A percentile compares a stretch with the other conserved stretches of the same genome.
Conservation (phyloP, 306 rosid genomes). For the Lupinus albus region DNA sequence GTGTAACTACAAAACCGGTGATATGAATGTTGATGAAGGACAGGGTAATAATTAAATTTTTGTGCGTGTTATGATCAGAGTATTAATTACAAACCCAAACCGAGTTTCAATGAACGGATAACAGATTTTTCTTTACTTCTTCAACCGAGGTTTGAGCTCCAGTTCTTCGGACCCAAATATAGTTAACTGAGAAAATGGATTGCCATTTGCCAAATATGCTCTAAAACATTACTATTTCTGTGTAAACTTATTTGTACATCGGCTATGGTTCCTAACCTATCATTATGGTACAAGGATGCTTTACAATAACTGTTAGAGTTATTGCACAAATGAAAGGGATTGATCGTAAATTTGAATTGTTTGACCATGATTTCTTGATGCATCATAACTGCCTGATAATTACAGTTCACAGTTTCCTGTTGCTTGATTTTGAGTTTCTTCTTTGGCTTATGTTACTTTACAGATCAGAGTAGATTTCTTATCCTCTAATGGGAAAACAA, state of each 20-base stretch:
- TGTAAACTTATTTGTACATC: conserved; percentile 23
- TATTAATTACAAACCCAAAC: too few relatives aligned
- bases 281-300: background rate
- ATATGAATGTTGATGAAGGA: too few relatives aligned
- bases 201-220: too few relatives aligned
- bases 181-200: too few relatives aligned
- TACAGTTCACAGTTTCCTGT: conserved; percentile 18
- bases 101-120: too few relatives aligned
- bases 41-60: too few relatives aligned
- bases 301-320: background rate
- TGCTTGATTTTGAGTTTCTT: conserved; percentile 37
- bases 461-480: conserved; percentile 76
- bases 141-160: too few relatives aligned
- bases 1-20: too few relatives aligned
- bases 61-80: too few relatives aligned
- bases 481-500: conserved; percentile 62
- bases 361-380: conserved; percentile 13
- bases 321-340: conserved; percentile 25
- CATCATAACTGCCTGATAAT: background rate
- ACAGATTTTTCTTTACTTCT: too few relatives aligned
- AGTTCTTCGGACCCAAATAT: too few relatives aligned
- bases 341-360: conserved; percentile 2
- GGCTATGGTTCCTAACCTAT: conserved; percentile 4
- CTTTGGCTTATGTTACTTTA: conserved; percentile 31
- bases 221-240: conserved; percentile 12